These are phyloP conservation scores for Pichia sp. DNA, from an alignment of 1,139 yeast species.

Conservation along the genomic window DNA sequence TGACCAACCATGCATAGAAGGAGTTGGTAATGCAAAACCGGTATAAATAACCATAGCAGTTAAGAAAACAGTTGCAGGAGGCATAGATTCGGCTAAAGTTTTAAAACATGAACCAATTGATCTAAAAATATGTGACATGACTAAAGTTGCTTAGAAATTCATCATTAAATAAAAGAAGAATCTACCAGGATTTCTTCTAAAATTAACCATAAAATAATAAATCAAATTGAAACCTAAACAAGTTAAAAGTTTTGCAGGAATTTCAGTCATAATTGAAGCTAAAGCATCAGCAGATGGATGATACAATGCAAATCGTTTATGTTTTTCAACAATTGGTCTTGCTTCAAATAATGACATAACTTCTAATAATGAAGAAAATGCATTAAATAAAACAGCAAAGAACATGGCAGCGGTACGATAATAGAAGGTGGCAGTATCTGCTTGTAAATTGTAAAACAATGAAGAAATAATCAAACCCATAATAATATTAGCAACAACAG, in stretches of 20 bases:
- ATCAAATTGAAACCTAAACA: conserved; percentile 40
- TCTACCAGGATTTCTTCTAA: conserved; percentile 44
- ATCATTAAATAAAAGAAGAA: conserved; percentile 51
- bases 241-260: conserved; percentile 43
- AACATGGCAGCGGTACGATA: conserved; percentile 53
- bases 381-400: conserved; percentile 46
- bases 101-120: conserved; percentile 44
- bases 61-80: conserved; percentile 44
- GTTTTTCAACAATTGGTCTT: conserved; percentile 51
- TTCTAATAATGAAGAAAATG: conserved; percentile 50
- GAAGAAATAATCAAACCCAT: conserved; percentile 51
- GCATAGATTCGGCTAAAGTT: conserved; percentile 44
- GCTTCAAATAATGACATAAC: conserved; percentile 40
- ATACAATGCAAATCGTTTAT: conserved; percentile 47
- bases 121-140: conserved; percentile 41
- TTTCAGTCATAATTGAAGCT: conserved; percentile 40
- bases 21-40: conserved; percentile 51
- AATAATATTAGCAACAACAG: conserved; percentile 39
- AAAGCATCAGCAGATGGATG: conserved; percentile 56
- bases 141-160: conserved; percentile 35
- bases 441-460: conserved; percentile 40
- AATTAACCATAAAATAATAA: conserved; percentile 44
- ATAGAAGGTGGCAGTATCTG: conserved; percentile 43
- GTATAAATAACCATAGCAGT: conserved; percentile 46
- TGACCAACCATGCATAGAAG: conserved; percentile 61